Conservation (phyloP, 2,329 filamentous ascomycete species). For the Chaetomiaceae sp. region DNA sequence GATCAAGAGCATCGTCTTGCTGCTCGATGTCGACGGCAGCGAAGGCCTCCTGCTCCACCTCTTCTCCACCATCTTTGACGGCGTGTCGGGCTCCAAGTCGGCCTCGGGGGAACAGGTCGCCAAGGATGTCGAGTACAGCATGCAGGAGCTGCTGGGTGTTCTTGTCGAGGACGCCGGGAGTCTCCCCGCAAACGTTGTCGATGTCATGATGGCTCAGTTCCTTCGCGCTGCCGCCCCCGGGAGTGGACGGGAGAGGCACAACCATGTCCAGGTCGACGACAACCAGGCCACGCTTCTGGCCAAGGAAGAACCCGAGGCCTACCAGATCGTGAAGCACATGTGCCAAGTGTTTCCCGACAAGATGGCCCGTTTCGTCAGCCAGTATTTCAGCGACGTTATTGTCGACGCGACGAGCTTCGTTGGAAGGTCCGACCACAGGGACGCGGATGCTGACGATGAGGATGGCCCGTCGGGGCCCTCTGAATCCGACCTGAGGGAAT, state of each 20-base stretch:
- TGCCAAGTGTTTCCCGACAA: slow-evolving; percentile 87
- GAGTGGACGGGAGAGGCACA: slow-evolving; percentile 54
- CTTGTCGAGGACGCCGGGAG: slow-evolving; percentile 80
- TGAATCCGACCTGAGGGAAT: slow-evolving; percentile 79
- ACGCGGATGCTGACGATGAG: slow-evolving; percentile 61
- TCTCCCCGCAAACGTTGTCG: slow-evolving; percentile 76
- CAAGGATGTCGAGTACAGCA: slow-evolving; percentile 90
- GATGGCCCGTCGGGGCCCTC: slow-evolving; percentile 58
- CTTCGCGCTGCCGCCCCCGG: slow-evolving; percentile 74
- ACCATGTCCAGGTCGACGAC: slow-evolving; percentile 55
- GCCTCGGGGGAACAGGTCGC: slow-evolving; percentile 75
- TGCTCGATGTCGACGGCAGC: slow-evolving; percentile 79
- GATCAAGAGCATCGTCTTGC: slow-evolving; percentile 88
- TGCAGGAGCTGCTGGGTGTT: slow-evolving; percentile 78
- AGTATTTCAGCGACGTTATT: slow-evolving; percentile 96
- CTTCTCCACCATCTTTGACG: slow-evolving; percentile 88
- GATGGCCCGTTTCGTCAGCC: slow-evolving; percentile 89
- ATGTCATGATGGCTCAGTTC: slow-evolving; percentile 94
- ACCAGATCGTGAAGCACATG: slow-evolving; percentile 93
- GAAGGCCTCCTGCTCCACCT: slow-evolving; percentile 75
- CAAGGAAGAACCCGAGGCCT: slow-evolving; percentile 85
- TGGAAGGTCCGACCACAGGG: slow-evolving; percentile 51
- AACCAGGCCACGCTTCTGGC: slow-evolving; percentile 79
- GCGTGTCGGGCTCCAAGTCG: slow-evolving; percentile 73
- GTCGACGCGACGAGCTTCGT: slow-evolving; percentile 71